Conservation (phyloP, 78 protist species). For the Speleostelium caveatum region DNA sequence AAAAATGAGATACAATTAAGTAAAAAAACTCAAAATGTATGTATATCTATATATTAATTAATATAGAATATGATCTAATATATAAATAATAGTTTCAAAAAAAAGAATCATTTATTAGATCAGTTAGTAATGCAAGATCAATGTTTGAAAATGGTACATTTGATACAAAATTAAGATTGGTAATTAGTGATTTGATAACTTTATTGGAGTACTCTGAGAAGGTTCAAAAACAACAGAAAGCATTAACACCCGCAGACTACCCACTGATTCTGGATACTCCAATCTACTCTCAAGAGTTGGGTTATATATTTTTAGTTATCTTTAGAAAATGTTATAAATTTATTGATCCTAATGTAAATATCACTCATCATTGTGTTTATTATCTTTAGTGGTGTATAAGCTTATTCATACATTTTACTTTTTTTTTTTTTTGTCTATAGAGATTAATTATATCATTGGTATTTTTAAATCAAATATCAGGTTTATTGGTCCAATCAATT, state of each 20-base stretch:
- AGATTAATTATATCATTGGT: slow-evolving; percentile 22
- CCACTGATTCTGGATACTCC: slow-evolving; percentile 18
- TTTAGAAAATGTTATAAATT: slow-evolving; percentile 3
- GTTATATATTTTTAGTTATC: slow-evolving; percentile 21
- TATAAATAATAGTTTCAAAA: too few relatives aligned
- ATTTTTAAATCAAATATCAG: slow-evolving; percentile 40
- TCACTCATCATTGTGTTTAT: not conserved
- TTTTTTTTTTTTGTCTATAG: not conserved
- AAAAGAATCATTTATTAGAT: too few relatives aligned
- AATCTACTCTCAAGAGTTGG: slow-evolving; percentile 28
- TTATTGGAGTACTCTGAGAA: not conserved
- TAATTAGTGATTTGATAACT: not conserved
- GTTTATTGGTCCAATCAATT: not conserved
- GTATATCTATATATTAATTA: too few relatives aligned
- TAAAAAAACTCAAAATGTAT: too few relatives aligned
- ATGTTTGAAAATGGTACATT: too few relatives aligned
- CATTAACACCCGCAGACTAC: not conserved
- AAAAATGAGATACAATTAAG: too few relatives aligned
- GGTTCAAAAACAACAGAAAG: not conserved
- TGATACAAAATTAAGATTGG: not conserved
- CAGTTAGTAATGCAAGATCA: too few relatives aligned
- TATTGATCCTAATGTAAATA: slow-evolving; percentile 30
- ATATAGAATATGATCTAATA: too few relatives aligned
- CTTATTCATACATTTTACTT: not conserved
- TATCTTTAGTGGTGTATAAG: not conserved